A percentile compares a stretch with the other conserved stretches of the same genome.
Evolutionary conservation across 768 basidiomycete species (phyloP).

Genomic region (Lepiota venenata): DNA sequence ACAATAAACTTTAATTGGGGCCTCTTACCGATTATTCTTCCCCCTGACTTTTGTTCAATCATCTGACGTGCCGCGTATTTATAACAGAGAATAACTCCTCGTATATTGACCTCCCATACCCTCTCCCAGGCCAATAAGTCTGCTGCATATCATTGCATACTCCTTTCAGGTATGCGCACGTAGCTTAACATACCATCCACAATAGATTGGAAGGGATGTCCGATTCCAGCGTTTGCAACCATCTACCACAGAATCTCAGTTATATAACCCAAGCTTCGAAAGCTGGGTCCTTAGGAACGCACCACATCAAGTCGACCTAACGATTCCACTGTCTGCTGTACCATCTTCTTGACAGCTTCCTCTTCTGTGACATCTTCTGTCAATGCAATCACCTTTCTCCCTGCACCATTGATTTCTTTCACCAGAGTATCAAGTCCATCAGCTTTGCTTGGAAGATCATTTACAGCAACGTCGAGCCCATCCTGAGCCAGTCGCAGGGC

Average conservation of each 20-base stretch:
- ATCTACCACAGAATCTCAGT: background rate
- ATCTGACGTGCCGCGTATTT: slow-evolving; percentile 63
- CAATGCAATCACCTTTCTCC: slow-evolving; percentile 17
- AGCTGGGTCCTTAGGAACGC: slow-evolving; percentile 12
- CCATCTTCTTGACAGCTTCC: slow-evolving; percentile 34
- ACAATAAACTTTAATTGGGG: background rate
- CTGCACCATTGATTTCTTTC: slow-evolving; percentile 24
- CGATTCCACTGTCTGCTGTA: slow-evolving; percentile 14
- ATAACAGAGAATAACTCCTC: slow-evolving; percentile 59
- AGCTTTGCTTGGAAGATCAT: slow-evolving; percentile 31
- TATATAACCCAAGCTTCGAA: background rate
- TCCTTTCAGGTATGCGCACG: background rate
- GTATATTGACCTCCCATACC: slow-evolving; percentile 46
- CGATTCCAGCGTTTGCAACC: slow-evolving; percentile 11
- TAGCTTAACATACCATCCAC: background rate
- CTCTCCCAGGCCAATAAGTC: slow-evolving; percentile 35
- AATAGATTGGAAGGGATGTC: background rate
- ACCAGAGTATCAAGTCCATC: slow-evolving; percentile 24
- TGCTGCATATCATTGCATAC: slow-evolving; percentile 18
- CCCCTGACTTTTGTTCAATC: slow-evolving; percentile 49
- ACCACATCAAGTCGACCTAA: slow-evolving; percentile 49
- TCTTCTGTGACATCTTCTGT: slow-evolving; percentile 40
- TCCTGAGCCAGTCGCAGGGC: slow-evolving; percentile 42
- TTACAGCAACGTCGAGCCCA: slow-evolving; percentile 40
- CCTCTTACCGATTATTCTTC: slow-evolving; percentile 44